phyloP scores from a whole-genome alignment of 495 filamentous ascomycete genomes.

The Trichoderma parareesei region DNA sequence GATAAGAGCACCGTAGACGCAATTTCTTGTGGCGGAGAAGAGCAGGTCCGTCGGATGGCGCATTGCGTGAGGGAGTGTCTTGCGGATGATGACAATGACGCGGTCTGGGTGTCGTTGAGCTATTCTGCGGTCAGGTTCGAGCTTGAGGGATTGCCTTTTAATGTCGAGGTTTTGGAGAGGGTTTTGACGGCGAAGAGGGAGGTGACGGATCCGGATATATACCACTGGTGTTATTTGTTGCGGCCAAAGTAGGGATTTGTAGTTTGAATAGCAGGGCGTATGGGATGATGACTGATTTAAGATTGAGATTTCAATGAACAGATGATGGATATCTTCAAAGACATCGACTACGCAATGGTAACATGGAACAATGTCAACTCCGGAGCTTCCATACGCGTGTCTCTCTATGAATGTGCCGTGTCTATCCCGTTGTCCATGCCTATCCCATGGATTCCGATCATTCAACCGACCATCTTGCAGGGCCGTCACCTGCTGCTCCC shows the following conservation, averaged over 20 bases:
- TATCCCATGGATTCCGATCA: too few species aligned
- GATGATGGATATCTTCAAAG: too few species aligned
- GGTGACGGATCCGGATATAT: slow-evolving; percentile 31
- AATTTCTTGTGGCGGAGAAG: slow-evolving; percentile 27
- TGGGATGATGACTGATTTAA: too few species aligned
- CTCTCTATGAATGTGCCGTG: too few species aligned
- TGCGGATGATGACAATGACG: slow-evolving; percentile 17
- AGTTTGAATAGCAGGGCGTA: neutral
- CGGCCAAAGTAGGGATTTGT: slow-evolving; percentile 16
- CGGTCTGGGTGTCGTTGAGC: slow-evolving; percentile 35
- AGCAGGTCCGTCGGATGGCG: slow-evolving; percentile 24
- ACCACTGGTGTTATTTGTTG: slow-evolving; percentile 29
- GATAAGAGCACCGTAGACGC: slow-evolving; percentile 38
- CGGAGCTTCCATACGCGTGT: too few species aligned
- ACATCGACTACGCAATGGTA: too few species aligned
- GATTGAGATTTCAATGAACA: too few species aligned
- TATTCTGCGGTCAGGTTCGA: slow-evolving; percentile 30
- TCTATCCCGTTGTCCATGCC: too few species aligned
- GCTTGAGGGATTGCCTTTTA: slow-evolving; percentile 23
- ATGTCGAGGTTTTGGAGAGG: slow-evolving; percentile 25
- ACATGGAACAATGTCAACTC: too few species aligned
- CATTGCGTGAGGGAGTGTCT: slow-evolving; percentile 20
- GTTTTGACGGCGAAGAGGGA: slow-evolving; percentile 26
- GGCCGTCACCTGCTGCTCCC: too few species aligned
- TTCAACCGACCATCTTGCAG: too few species aligned